Conservation (phyloP, 176 grass and related monocot species). For the Musa troglodytarum region DNA sequence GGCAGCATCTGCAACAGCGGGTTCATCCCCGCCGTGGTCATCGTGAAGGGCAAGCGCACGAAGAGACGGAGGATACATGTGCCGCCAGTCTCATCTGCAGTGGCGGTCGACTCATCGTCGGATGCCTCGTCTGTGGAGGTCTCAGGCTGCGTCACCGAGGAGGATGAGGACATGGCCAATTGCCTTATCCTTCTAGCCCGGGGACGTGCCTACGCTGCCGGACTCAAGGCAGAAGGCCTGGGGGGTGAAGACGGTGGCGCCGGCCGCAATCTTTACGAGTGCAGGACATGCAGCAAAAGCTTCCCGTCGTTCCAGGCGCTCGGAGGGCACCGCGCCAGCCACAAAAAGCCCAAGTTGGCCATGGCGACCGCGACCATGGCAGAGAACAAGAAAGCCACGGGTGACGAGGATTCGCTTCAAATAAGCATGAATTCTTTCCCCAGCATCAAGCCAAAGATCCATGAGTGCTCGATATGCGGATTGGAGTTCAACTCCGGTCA, state of each 20-base stretch:
- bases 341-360: background rate
- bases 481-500: slow-evolving; percentile 83
- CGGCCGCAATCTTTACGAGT: background rate
- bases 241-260: background rate
- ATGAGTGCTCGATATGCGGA: slow-evolving; percentile 71
- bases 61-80: background rate
- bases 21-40: background rate
- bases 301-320: background rate
- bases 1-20: background rate
- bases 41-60: slow-evolving; percentile 7
- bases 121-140: background rate
- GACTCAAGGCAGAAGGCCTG: background rate
- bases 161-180: slow-evolving; percentile 2
- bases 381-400: background rate
- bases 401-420: background rate
- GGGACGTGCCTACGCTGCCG: background rate
- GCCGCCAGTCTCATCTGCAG: background rate
- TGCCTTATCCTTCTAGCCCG: slow-evolving; percentile 8
- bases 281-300: background rate
- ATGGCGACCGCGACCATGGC: background rate
- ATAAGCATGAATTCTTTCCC: background rate
- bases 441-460: background rate
- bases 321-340: slow-evolving; percentile 4
- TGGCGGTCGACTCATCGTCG: background rate
- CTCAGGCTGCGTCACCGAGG: background rate